Base-by-base conservation (phyloP, 345 rosid genomes). In the Rhodomyrtus tomentosa region DNA sequence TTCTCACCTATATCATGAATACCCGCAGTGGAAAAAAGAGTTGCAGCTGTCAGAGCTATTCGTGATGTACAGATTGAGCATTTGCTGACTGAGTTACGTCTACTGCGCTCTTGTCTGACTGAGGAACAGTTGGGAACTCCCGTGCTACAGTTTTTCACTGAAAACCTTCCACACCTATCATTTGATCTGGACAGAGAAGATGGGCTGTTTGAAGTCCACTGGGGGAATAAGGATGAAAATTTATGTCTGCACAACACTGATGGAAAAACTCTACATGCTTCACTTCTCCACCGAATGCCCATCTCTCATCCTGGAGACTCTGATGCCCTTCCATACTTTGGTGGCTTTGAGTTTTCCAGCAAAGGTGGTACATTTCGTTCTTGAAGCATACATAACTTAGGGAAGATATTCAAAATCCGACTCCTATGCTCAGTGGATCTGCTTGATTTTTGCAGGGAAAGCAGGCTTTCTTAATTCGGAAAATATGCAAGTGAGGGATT, bases 51-150 rank as follows among this genome's bases (percentile, higher is more conserved):
- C 27, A 95, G 93, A 80, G 94, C 96, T 15, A 91, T 91, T 20
- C 92, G 98, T 79, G 98, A 95, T 84, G 92, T 94, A 86, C 95
- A 94, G 87, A 89, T 94, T 82, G 96, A 94, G 59, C 93, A 91
- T 40, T 87, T 86, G 59, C 83, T 92, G 58, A 93, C 95, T 27
- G 90, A 88, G 72, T 38, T 96, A 83, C 93, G 90, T 27, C 91
- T 94, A 87, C 92, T 95, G 7, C 89, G 93, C 36, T 94, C 99
- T 5, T 89, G 88, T 85, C 88, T 93, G 53, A 87, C 82, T 0
- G 84, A 93, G 83, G 93, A 91, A 80, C 95, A 95, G 89, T 88
- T 92, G 25, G 84, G 89, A 29, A 90, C 88, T 42, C 95, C 95
- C 45, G 92, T 85, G 22, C 86, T 88, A 42, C 90, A 91, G 49